Base-by-base conservation (phyloP, 345 rosid genomes). In the Eutrema japonicum region DNA sequence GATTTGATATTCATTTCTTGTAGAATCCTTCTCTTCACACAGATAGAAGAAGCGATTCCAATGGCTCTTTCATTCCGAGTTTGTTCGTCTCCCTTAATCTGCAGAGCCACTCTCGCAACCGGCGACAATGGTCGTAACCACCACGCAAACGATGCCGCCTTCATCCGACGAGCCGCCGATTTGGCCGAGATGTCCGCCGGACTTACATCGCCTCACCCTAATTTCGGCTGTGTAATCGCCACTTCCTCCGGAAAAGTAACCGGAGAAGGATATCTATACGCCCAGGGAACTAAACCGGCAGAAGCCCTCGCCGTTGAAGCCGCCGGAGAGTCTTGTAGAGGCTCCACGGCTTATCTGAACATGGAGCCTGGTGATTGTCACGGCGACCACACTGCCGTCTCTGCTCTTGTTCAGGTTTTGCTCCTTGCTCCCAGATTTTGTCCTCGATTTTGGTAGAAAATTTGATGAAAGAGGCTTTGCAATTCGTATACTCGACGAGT, bases 361-460 rank as follows among this genome's bases (percentile, higher is more conserved):
- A 68, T 91, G 90, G 96, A 94, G 82, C 89, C 97, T 29, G 98
- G 96, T 18, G 97, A 94, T 73, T 94, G 96, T 81, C 90, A 91
- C 68, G 97, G 96, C 38, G 98, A 91, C 65, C 80, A 81, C 71
- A 65, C 87, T 42, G 96, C 97, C 3, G 86, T 88, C 67, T 94
- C 96, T 60, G 87, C 96, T 80, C 93, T 94, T 66, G 88, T 91
- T 83, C 82, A 91, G 97, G 97, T 89, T 72, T 76, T 46, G 55
- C 56, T 59, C 18, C 4, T 40, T 62, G 2, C 22, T 38, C 13
- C 2, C 3, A n/a, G 22, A 22, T 8, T 60, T 29, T 30, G 22
- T 29, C 63, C 36, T 13, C 41, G 18, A 16, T 32, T 55, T 2
- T 30, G n/a, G 27, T 13, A 3, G 43, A 48, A 4, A 12, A 26